These are phyloP conservation scores for Annulohypoxylon bovei DNA, from an alignment of 495 filamentous ascomycete species.

Conservation along the genomic window DNA sequence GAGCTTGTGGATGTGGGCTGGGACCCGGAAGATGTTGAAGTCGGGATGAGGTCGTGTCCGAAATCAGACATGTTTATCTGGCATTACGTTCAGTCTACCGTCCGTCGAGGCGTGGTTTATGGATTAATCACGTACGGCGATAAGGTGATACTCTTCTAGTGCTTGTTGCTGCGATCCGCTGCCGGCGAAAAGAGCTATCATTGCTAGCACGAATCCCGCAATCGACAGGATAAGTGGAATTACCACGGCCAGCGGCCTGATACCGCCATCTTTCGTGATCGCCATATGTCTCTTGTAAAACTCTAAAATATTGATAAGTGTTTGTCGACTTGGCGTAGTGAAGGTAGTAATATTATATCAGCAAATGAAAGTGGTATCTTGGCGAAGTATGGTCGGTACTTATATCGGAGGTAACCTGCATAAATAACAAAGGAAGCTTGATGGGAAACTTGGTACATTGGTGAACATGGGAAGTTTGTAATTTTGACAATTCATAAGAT, in stretches of 20 bases:
- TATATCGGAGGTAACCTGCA: constrained; percentile 8
- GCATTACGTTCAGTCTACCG: constrained; percentile 20
- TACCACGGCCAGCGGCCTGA: constrained; percentile 48
- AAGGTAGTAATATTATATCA: background rate
- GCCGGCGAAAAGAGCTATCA: constrained; percentile 79
- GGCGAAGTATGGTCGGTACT: constrained; percentile 1
- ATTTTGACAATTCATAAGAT: background rate
- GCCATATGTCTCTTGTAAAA: constrained; percentile 22
- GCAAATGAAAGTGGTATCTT: background rate
- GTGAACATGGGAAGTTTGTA: background rate
- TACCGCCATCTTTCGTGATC: constrained; percentile 33
- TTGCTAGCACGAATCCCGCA: constrained; percentile 71
- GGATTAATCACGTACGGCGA: constrained; percentile 64
- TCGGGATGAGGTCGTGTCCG: constrained; percentile 60
- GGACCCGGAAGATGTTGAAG: constrained; percentile 36
- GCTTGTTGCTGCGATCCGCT: constrained; percentile 55
- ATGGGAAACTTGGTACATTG: background rate
- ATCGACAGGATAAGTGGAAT: constrained; percentile 60
- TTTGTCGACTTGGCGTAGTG: background rate
- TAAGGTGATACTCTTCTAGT: constrained; percentile 69
- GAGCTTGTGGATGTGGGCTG: constrained; percentile 34
- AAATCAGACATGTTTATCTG: constrained; percentile 74
- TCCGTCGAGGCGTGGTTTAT: background rate
- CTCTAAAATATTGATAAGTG: background rate
- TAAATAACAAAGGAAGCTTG: constrained; percentile 3